phyloP scores from a whole-genome alignment of 768 basidiomycete genomes.

The Mycena epipterygia region DNA sequence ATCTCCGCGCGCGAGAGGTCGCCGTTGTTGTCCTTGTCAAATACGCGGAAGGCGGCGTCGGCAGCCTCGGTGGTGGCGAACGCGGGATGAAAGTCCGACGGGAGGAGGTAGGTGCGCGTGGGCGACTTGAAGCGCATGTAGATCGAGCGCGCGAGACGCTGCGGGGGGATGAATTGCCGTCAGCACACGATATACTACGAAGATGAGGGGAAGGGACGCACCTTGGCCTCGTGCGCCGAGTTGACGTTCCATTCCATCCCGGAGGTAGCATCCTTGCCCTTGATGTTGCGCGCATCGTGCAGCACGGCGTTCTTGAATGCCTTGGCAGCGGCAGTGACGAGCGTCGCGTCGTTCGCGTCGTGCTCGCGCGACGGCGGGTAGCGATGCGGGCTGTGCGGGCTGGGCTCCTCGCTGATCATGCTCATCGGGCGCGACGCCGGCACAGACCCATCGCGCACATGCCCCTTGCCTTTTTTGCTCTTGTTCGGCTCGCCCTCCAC shows the following conservation, averaged over 20 bases:
- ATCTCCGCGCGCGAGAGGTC: conserved; percentile 84
- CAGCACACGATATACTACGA: not conserved
- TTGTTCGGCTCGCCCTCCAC: conserved; percentile 33
- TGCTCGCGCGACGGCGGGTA: conserved; percentile 44
- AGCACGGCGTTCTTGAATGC: conserved; percentile 76
- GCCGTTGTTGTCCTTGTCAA: conserved; percentile 83
- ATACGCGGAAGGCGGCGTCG: conserved; percentile 78
- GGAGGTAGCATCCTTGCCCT: conserved; percentile 57
- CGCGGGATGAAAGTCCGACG: conserved; percentile 80
- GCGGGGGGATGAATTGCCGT: not conserved
- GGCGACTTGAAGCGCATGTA: conserved; percentile 73
- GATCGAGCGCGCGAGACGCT: conserved; percentile 78
- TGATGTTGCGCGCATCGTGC: conserved; percentile 82
- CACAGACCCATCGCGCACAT: not conserved
- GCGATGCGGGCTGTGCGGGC: conserved; percentile 39
- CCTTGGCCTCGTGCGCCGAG: conserved; percentile 78
- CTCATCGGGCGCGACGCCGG: conserved; percentile 35
- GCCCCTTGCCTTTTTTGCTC: conserved; percentile 34
- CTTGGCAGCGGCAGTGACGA: conserved; percentile 69
- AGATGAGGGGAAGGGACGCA: conserved; percentile 37
- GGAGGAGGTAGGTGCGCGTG: conserved; percentile 69
- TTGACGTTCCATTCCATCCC: conserved; percentile 67
- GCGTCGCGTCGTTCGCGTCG: conserved; percentile 50
- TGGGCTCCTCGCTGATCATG: conserved; percentile 26
- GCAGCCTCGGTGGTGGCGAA: conserved; percentile 71